Evolutionary conservation across 768 basidiomycete species (phyloP).

Genomic region (Dioszegia crocea): DNA sequence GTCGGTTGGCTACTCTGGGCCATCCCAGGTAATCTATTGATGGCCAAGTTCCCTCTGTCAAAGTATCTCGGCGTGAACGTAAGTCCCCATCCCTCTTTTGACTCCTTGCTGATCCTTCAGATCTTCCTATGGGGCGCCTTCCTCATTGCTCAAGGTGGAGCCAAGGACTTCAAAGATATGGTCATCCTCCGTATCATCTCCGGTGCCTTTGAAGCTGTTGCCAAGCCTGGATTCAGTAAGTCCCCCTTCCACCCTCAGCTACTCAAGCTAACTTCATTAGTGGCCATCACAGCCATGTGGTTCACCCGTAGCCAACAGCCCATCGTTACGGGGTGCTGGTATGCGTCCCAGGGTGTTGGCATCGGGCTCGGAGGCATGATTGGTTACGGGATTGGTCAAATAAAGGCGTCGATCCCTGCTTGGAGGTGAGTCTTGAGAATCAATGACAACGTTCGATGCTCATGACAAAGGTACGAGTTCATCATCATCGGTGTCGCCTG

Average conservation of each 20-base stretch:
- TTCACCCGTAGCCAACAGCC: constrained; percentile 53
- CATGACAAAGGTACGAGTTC: constrained; percentile 35
- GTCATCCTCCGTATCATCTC: constrained; percentile 51
- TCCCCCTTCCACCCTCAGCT: constrained; percentile 21
- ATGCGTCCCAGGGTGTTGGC: constrained; percentile 52
- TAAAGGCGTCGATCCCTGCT: constrained; percentile 37
- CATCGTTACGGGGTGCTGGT: constrained; percentile 50
- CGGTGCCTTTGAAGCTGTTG: constrained; percentile 51
- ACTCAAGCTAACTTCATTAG: constrained; percentile 9
- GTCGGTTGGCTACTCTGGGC: constrained; percentile 53
- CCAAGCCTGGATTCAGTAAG: constrained; percentile 48
- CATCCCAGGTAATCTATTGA: constrained; percentile 51
- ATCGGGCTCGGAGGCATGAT: constrained; percentile 52
- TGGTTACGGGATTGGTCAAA: constrained; percentile 44
- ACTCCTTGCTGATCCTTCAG: constrained; percentile 29
- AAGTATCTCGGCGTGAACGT: constrained; percentile 36
- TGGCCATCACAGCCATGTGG: constrained; percentile 50
- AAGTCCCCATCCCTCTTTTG: background rate
- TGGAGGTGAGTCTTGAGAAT: constrained; percentile 48
- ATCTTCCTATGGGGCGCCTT: constrained; percentile 51
- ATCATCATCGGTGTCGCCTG: constrained; percentile 31
- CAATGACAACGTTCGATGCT: background rate
- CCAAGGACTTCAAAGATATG: constrained; percentile 48
- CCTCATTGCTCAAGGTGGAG: constrained; percentile 52
- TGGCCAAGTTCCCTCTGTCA: constrained; percentile 36